Evolutionary conservation across 139 green algal species (phyloP).

Genomic region (Zygnema cylindricum): DNA sequence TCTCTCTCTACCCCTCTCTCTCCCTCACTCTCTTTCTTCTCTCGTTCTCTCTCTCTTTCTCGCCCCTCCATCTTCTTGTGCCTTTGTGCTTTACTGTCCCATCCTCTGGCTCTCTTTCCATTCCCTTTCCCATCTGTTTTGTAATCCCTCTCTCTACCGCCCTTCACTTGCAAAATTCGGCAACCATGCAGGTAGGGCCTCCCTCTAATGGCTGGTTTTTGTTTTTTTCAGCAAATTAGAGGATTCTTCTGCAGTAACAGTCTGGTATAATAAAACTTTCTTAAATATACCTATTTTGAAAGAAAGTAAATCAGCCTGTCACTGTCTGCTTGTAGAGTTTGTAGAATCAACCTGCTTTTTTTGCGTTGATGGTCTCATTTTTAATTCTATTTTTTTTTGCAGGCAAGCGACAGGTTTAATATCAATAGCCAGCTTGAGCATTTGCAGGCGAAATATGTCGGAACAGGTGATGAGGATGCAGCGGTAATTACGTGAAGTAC

Average conservation of each 20-base stretch:
- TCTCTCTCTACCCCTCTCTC: no score
- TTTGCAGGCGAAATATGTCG: constrained; percentile 94
- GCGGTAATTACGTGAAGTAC: no score
- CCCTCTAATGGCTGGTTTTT: no score
- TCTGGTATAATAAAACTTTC: no score
- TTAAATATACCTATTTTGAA: no score
- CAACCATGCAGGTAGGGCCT: no score
- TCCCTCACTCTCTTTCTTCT: not conserved
- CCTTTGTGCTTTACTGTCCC: not conserved
- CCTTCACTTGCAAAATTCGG: no score
- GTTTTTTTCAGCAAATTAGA: no score
- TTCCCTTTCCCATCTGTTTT: not conserved
- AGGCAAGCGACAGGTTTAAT: constrained; percentile 87
- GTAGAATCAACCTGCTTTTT: no score
- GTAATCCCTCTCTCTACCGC: not conserved
- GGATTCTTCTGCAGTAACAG: no score
- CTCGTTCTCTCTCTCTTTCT: not conserved
- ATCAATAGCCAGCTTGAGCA: constrained; percentile 99
- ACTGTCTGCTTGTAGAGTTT: no score
- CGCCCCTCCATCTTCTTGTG: not conserved
- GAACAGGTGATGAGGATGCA: constrained; percentile 92
- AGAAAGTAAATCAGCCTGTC: no score
- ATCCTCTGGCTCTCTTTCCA: not conserved
- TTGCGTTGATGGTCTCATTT: not conserved
- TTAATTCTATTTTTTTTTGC: constrained; percentile 4